Percentiles rank a stretch among this genome's conserved stretches.
phyloP scores from a whole-genome alignment of 305 asterid genomes.

The Fraxinus paxiana region DNA sequence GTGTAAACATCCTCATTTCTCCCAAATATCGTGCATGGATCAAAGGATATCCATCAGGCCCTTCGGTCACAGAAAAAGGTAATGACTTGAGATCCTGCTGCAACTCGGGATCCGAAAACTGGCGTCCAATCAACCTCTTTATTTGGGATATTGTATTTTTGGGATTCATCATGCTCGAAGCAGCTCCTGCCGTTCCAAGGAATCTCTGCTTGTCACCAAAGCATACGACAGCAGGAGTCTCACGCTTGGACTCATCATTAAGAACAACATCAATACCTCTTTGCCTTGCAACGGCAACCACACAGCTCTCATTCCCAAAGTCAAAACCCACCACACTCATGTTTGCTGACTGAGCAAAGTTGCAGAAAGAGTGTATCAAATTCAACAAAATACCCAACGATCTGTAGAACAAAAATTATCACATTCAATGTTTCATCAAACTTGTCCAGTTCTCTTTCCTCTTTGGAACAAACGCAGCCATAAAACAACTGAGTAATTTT shows the following conservation, averaged over 20 bases:
- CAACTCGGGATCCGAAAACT: slow-evolving; percentile 78
- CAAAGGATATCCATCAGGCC: slow-evolving; percentile 81
- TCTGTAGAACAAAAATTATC: neutral
- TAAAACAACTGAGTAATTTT: neutral
- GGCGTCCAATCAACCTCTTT: slow-evolving; percentile 70
- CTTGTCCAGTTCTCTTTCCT: neutral
- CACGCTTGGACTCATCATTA: slow-evolving; percentile 88
- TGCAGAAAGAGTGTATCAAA: neutral
- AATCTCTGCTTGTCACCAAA: slow-evolving; percentile 91
- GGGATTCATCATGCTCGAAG: slow-evolving; percentile 90
- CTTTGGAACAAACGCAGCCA: neutral
- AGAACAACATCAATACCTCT: slow-evolving; percentile 93
- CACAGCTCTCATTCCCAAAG: slow-evolving; percentile 78
- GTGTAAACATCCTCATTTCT: slow-evolving; percentile 71
- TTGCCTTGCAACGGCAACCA: slow-evolving; percentile 90
- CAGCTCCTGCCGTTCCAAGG: slow-evolving; percentile 96
- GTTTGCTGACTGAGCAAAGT: slow-evolving; percentile 24
- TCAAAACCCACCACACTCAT: slow-evolving; percentile 99
- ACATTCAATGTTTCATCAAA: neutral
- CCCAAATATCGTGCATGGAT: slow-evolving; percentile 79
- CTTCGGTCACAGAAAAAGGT: slow-evolving; percentile 73
- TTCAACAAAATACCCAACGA: neutral
- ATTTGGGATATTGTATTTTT: slow-evolving; percentile 87
- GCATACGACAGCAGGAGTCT: slow-evolving; percentile 83
- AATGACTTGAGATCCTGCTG: slow-evolving; percentile 68